A percentile compares a stretch with the other conserved stretches of the same genome.
Evolutionary conservation across 768 basidiomycete species (phyloP).

Genomic region (Glaciozyma martinii): DNA sequence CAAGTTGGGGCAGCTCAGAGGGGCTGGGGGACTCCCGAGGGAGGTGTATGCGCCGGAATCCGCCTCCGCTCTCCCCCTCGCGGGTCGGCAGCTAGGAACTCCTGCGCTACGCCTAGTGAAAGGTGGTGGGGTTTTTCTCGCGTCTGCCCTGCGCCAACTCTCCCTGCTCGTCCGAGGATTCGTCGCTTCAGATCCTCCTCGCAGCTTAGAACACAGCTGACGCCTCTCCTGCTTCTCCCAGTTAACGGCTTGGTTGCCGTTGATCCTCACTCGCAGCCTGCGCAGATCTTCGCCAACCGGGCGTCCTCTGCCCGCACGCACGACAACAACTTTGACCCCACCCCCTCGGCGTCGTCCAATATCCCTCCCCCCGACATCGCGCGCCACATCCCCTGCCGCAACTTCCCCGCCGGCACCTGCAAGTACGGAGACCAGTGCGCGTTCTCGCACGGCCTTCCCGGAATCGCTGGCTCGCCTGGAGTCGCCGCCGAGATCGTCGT

Average conservation of each 20-base stretch:
- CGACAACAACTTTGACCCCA: background rate
- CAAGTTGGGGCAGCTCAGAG: too few species aligned
- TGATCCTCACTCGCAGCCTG: background rate
- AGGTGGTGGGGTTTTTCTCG: background rate
- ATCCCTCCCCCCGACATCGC: constrained; percentile 32
- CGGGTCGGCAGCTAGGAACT: too few species aligned
- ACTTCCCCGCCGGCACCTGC: constrained; percentile 31
- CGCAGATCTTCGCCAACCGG: constrained; percentile 1
- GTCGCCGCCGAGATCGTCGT: constrained; percentile 11
- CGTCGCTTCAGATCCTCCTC: background rate
- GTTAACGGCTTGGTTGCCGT: constrained; percentile 4
- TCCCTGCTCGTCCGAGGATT: background rate
- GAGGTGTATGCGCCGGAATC: too few species aligned
- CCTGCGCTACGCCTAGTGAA: too few species aligned
- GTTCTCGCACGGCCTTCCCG: constrained; percentile 29
- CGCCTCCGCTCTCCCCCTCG: too few species aligned
- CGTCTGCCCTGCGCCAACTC: background rate
- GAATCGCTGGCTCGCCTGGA: constrained; percentile 21
- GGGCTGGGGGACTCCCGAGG: too few species aligned
- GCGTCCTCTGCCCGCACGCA: background rate
- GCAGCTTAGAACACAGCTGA: background rate
- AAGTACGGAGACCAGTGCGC: constrained; percentile 32
- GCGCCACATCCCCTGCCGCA: constrained; percentile 31
- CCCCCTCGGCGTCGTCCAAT: constrained; percentile 1
- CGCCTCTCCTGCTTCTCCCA: background rate